Conservation (phyloP, 345 rosid species). For the Eucalyptus dawsonii region DNA sequence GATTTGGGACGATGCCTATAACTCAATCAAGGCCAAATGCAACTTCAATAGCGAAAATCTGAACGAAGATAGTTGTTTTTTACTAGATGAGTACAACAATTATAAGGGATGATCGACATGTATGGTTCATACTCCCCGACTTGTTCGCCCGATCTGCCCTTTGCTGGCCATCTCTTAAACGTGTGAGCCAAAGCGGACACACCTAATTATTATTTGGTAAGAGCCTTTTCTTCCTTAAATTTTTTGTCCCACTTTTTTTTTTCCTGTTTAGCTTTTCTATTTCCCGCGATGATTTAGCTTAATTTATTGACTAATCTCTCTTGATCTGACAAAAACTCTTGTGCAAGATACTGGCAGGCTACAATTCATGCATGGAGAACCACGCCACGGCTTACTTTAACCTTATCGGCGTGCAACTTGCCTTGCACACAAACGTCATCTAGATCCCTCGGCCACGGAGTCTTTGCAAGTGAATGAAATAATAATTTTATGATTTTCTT, state of each 20-base stretch:
- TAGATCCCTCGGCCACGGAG: constrained; percentile 49
- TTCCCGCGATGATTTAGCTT: not conserved
- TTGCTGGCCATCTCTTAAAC: not conserved
- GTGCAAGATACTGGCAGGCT: constrained; percentile 83
- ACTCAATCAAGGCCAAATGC: not conserved
- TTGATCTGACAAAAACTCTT: not conserved
- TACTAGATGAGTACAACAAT: not conserved
- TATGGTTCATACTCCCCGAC: not conserved
- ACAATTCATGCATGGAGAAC: constrained; percentile 84
- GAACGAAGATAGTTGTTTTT: not conserved
- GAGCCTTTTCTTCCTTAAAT: not conserved
- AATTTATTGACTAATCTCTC: not conserved
- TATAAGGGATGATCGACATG: not conserved
- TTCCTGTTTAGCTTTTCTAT: not conserved
- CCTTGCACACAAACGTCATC: constrained; percentile 77
- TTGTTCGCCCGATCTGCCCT: not conserved
- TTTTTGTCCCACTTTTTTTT: not conserved
- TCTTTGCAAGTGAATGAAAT: constrained; percentile 36
- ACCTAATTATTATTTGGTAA: not conserved
- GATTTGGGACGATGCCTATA: not conserved
- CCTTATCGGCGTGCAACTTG: constrained; percentile 67
- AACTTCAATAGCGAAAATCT: not conserved
- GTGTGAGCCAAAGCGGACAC: not conserved
- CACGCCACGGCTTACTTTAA: constrained; percentile 65
- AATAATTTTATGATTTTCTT: not conserved